Evolutionary conservation across 352 stramenopile species (phyloP).

Genomic region (Globisporangium takayamanum): DNA sequence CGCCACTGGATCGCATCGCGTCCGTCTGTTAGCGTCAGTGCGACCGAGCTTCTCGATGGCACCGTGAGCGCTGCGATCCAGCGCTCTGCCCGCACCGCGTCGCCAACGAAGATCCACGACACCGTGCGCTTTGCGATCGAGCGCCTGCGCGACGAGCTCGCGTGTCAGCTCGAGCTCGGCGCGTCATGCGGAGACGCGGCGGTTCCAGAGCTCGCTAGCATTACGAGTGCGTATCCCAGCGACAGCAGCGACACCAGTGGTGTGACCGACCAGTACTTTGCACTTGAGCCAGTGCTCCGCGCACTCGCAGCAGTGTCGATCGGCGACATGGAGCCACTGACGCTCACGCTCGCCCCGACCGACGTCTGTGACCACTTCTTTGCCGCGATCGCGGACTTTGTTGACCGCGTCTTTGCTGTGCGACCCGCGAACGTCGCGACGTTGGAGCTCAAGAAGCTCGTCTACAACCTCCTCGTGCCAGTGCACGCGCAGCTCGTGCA

Average conservation of each 20-base stretch:
- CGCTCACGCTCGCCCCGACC: slow-evolving; percentile 13
- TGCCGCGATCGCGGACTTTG: slow-evolving; percentile 38
- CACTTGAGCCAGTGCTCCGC: slow-evolving; percentile 23
- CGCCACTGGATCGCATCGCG: slow-evolving; percentile 3
- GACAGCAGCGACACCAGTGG: background rate
- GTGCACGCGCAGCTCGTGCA: slow-evolving; percentile 37
- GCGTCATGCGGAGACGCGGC: background rate
- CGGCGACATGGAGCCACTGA: slow-evolving; percentile 5
- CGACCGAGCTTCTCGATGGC: slow-evolving; percentile 41
- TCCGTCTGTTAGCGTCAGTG: slow-evolving; percentile 17
- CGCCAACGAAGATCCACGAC: background rate
- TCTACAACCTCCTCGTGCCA: slow-evolving; percentile 46
- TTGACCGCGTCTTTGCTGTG: slow-evolving; percentile 46
- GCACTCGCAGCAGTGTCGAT: slow-evolving; percentile 26
- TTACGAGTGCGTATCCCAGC: slow-evolving; percentile 8
- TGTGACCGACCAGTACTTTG: slow-evolving; percentile 19
- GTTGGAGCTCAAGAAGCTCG: slow-evolving; percentile 53
- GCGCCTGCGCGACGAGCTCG: background rate
- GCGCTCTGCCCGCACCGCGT: slow-evolving; percentile 21
- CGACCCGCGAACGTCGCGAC: slow-evolving; percentile 26
- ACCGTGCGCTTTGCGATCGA: background rate
- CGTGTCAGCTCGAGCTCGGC: slow-evolving; percentile 7
- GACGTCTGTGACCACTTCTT: slow-evolving; percentile 56
- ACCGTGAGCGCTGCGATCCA: slow-evolving; percentile 27
- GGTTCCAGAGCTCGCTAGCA: slow-evolving; percentile 41